Conservation (phyloP, 192 early-diverging fungal genomes). For the Backusella liffmaniae region DNA sequence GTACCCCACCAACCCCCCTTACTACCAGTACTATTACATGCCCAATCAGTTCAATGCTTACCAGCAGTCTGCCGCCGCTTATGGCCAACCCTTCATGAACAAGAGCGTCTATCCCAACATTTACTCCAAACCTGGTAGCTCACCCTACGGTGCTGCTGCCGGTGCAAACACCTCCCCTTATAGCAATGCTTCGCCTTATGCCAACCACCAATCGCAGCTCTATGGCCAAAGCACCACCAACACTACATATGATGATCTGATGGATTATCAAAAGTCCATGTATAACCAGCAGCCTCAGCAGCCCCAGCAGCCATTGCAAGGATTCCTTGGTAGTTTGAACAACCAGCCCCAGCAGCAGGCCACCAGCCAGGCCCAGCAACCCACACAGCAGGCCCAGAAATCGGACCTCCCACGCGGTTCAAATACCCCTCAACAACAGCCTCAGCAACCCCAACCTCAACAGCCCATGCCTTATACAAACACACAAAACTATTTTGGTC, state of each 20-base stretch:
- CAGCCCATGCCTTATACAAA: background rate
- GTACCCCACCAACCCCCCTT: conserved; percentile 64
- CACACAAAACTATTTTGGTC: background rate
- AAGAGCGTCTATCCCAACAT: conserved; percentile 84
- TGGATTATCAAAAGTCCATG: conserved; percentile 45
- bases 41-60: conserved; percentile 79
- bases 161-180: conserved; percentile 26
- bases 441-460: background rate
- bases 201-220: conserved; percentile 19
- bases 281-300: conserved; percentile 10
- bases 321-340: conserved; percentile 25
- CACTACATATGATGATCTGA: conserved; percentile 41
- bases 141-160: conserved; percentile 17
- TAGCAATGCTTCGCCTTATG: conserved; percentile 34
- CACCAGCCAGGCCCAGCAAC: conserved; percentile 19
- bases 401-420: conserved; percentile 26
- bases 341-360: conserved; percentile 37
- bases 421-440: conserved; percentile 18
- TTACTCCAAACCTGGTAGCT: conserved; percentile 52
- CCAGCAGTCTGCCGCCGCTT: conserved; percentile 73
- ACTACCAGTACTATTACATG: conserved; percentile 81
- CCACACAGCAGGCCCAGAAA: conserved; percentile 31
- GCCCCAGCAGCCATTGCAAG: conserved; percentile 15
- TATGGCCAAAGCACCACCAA: background rate
- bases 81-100: conserved; percentile 80